Conservation (phyloP, 176 grass and related monocot genomes). For the Dendrocalamus sinicus region DNA sequence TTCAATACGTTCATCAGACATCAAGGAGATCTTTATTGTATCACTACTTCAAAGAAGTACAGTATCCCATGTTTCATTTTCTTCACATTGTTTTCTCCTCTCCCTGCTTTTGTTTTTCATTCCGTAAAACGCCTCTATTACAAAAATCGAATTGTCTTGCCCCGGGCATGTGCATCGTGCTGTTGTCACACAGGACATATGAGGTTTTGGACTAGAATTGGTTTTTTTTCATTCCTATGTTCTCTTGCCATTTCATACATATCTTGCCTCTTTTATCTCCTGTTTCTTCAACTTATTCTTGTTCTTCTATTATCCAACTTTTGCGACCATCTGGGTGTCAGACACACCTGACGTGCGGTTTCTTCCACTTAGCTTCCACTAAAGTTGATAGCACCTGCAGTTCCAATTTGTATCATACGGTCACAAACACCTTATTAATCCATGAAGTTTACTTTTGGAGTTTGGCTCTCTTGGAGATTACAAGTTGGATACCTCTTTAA, state of each 20-base stretch:
- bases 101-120: neutral
- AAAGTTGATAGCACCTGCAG: neutral
- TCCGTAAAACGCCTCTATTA: neutral
- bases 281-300: constrained; percentile 27
- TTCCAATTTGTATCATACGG: constrained; percentile 19
- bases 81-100: neutral
- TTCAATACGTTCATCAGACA: constrained; percentile 15
- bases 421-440: neutral
- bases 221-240: neutral
- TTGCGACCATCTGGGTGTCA: neutral
- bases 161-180: neutral
- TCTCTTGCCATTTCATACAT: neutral
- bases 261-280: neutral
- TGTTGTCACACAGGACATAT: neutral
- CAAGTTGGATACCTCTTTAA: neutral
- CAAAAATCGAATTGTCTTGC: constrained; percentile 29
- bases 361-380: constrained; percentile 24
- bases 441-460: neutral
- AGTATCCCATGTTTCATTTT: constrained; percentile 19
- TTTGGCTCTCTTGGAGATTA: constrained; percentile 11
- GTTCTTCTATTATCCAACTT: neutral
- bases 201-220: constrained; percentile 22
- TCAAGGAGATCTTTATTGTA: constrained; percentile 19
- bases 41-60: constrained; percentile 16
- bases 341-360: neutral